These are phyloP conservation scores for Viola pubescens DNA, from an alignment of 441 rosid species.

Conservation along the genomic window DNA sequence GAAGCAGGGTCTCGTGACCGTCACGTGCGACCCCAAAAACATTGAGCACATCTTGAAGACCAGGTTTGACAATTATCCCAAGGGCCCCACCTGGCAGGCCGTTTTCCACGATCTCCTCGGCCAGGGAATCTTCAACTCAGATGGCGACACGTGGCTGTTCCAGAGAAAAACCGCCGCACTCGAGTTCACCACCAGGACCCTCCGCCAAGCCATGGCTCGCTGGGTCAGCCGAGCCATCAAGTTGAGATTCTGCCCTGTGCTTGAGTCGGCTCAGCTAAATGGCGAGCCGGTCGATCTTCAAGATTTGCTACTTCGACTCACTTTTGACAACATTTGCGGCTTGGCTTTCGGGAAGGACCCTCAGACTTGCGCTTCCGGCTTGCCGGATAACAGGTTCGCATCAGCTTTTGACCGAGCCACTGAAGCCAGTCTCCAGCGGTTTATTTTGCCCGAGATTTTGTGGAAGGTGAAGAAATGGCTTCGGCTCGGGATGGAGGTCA, in stretches of 20 bases:
- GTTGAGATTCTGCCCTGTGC: constrained; percentile 59
- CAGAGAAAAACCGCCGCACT: constrained; percentile 93
- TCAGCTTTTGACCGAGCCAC: constrained; percentile 89
- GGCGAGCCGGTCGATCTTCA: constrained; percentile 77
- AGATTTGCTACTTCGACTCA: constrained; percentile 80
- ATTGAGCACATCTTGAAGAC: constrained; percentile 80
- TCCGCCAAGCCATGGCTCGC: constrained; percentile 96
- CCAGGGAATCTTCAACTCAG: constrained; percentile 86
- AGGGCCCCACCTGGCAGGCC: constrained; percentile 97
- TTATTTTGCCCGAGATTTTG: constrained; percentile 76
- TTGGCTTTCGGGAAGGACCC: constrained; percentile 95
- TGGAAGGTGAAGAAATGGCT: constrained; percentile 81
- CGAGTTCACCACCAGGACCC: constrained; percentile 95
- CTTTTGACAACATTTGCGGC: constrained; percentile 93
- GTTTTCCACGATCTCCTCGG: constrained; percentile 93
- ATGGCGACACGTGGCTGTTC: constrained; percentile 88
- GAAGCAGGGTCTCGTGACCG: constrained; percentile 93
- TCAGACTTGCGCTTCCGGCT: constrained; percentile 59
- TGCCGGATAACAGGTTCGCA: constrained; percentile 74
- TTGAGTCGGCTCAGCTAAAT: constrained; percentile 40
- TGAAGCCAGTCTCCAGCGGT: constrained; percentile 82
- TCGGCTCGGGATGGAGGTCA: constrained; percentile 78
- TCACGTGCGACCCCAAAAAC: constrained; percentile 90
- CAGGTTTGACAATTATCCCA: constrained; percentile 89
- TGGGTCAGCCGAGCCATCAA: constrained; percentile 82